Conservation (phyloP, 2,329 filamentous ascomycete genomes). For the Boeremia exigua region DNA sequence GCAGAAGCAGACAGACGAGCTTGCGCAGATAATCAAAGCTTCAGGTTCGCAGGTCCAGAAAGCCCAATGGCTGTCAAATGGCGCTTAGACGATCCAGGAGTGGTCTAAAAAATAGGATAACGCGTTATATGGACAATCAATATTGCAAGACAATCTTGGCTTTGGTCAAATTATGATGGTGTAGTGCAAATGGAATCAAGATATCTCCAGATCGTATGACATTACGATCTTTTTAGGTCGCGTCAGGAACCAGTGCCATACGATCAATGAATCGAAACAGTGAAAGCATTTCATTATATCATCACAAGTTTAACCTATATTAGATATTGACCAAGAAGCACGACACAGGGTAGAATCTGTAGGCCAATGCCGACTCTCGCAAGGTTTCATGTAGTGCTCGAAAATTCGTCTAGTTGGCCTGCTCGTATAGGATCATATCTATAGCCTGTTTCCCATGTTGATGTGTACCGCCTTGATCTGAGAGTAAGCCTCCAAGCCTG, state of each 20-base stretch:
- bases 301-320: too few relatives aligned
- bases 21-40: constrained; percentile 6
- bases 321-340: too few relatives aligned
- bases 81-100: not conserved
- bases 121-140: not conserved
- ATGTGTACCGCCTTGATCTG: constrained; percentile 22
- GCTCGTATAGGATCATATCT: not conserved
- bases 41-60: constrained; percentile 4
- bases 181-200: too few relatives aligned
- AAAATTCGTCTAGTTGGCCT: not conserved
- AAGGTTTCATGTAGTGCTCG: too few relatives aligned
- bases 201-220: too few relatives aligned
- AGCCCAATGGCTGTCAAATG: constrained; percentile 9
- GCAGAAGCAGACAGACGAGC: constrained; percentile 8
- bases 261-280: too few relatives aligned
- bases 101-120: not conserved
- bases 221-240: too few relatives aligned
- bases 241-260: too few relatives aligned
- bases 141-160: not conserved
- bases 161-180: too few relatives aligned
- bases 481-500: constrained; percentile 17
- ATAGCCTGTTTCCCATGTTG: constrained; percentile 20
- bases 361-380: too few relatives aligned
- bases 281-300: too few relatives aligned
- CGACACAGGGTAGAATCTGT: too few relatives aligned